Evolutionary conservation across 768 basidiomycete species (phyloP).

Genomic region (Atractiella rhizophila): DNA sequence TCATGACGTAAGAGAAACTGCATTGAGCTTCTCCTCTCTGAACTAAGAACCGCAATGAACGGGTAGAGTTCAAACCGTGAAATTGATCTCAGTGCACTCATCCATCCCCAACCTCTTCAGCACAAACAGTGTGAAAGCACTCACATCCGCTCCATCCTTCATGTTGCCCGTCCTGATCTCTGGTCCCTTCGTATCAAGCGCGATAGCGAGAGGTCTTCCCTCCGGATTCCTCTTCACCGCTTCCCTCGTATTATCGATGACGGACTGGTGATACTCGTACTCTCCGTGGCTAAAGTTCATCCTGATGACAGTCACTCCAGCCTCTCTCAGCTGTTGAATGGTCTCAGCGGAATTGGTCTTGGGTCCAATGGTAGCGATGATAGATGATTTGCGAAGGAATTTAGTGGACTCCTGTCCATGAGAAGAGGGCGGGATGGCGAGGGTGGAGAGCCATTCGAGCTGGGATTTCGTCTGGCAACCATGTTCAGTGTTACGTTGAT

Average conservation of each 20-base stretch:
- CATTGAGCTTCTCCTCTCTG: background rate
- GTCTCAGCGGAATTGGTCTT: constrained; percentile 82
- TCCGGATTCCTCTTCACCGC: constrained; percentile 43
- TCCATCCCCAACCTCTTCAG: too few relatives aligned
- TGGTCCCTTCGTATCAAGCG: constrained; percentile 98
- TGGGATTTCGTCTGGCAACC: constrained; percentile 25
- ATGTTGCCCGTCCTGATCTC: constrained; percentile 96
- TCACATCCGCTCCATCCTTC: constrained; percentile 56
- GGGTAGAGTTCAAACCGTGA: too few relatives aligned
- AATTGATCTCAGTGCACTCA: too few relatives aligned
- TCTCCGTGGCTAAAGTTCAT: constrained; percentile 99
- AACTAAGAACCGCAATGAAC: background rate
- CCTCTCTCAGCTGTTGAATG: constrained; percentile 53
- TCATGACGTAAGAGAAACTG: too few relatives aligned
- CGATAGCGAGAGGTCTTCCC: constrained; percentile 87
- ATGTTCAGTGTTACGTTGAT: background rate
- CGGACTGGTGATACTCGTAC: constrained; percentile 95
- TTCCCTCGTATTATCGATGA: constrained; percentile 87
- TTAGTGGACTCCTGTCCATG: background rate
- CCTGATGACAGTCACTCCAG: constrained; percentile 96
- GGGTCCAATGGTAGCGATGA: constrained; percentile 97
- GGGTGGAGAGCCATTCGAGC: constrained; percentile 71
- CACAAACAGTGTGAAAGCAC: too few relatives aligned
- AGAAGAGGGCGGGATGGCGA: constrained; percentile 35
- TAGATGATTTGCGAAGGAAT: constrained; percentile 42